Conservation (phyloP, 2,329 filamentous ascomycete genomes). For the Paraphaeosphaeria minitans region DNA sequence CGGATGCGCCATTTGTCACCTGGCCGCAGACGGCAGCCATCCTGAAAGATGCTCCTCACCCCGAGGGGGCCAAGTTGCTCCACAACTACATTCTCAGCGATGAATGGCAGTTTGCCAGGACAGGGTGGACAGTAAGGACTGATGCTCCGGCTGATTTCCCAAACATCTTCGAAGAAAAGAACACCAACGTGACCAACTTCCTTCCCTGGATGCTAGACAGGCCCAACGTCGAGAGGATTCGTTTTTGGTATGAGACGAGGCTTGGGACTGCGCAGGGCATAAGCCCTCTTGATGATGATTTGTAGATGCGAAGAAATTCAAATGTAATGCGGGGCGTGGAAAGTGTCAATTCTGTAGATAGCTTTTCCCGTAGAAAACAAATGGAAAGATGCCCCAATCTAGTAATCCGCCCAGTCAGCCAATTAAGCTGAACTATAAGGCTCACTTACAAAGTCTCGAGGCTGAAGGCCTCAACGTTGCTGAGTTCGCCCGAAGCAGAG, state of each 20-base stretch:
- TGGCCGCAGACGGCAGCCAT: slow-evolving; percentile 59
- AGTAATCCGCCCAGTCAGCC: no score
- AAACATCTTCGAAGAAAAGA: slow-evolving; percentile 35
- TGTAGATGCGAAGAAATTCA: slow-evolving; percentile 4
- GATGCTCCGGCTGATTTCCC: slow-evolving; percentile 43
- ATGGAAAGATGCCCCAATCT: no score
- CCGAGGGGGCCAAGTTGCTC: slow-evolving; percentile 58
- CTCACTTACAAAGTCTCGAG: no score
- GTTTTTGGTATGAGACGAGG: slow-evolving; percentile 50
- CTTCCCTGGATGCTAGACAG: slow-evolving; percentile 43
- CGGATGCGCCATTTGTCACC: slow-evolving; percentile 50
- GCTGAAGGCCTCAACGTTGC: no score
- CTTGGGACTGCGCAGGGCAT: slow-evolving; percentile 52
- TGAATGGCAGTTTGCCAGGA: slow-evolving; percentile 45
- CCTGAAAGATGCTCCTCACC: slow-evolving; percentile 55
- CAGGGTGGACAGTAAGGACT: slow-evolving; percentile 45
- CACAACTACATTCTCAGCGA: slow-evolving; percentile 54
- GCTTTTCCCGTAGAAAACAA: not conserved
- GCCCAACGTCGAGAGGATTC: slow-evolving; percentile 53
- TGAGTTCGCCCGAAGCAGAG: no score
- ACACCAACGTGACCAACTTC: slow-evolving; percentile 35
- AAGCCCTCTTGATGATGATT: slow-evolving; percentile 46
- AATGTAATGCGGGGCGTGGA: not conserved
- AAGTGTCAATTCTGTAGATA: not conserved
- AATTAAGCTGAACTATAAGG: no score